Evolutionary conservation across 352 stramenopile genomes (phyloP).

Genomic region (Globisporangium abappressorium): DNA sequence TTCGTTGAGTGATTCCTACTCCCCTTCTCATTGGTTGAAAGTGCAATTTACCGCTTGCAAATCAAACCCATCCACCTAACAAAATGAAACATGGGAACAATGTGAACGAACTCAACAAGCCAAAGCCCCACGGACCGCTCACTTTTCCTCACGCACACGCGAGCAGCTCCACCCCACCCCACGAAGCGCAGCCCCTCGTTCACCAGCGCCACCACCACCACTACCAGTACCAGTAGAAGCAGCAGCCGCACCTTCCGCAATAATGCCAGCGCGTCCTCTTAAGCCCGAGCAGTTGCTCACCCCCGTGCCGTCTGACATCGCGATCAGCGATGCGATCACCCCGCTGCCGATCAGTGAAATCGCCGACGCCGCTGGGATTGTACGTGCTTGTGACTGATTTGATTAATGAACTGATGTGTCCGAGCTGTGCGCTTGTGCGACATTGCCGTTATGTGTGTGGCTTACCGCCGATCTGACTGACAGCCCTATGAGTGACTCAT

Average conservation of each 20-base stretch:
- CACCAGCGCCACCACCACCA: background rate
- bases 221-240: background rate
- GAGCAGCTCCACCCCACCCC: background rate
- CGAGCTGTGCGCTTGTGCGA: background rate
- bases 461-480: too few relatives aligned
- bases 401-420: background rate
- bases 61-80: slow-evolving; percentile 5
- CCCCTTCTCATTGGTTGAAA: background rate
- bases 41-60: background rate
- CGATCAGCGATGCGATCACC: slow-evolving; percentile 73
- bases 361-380: slow-evolving; percentile 58
- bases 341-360: slow-evolving; percentile 70
- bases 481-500: background rate
- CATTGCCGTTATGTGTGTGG: background rate
- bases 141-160: background rate
- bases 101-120: slow-evolving; percentile 23
- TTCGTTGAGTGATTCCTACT: background rate
- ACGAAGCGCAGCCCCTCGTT: background rate
- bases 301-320: slow-evolving; percentile 78
- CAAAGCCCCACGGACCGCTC: background rate
- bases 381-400: slow-evolving; percentile 24
- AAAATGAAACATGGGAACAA: slow-evolving; percentile 1
- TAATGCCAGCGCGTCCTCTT: slow-evolving; percentile 37
- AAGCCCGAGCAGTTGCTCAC: slow-evolving; percentile 56
- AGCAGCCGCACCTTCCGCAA: background rate